phyloP scores from a whole-genome alignment of 164 flowering plant genomes.

The Malania oleifera region DNA sequence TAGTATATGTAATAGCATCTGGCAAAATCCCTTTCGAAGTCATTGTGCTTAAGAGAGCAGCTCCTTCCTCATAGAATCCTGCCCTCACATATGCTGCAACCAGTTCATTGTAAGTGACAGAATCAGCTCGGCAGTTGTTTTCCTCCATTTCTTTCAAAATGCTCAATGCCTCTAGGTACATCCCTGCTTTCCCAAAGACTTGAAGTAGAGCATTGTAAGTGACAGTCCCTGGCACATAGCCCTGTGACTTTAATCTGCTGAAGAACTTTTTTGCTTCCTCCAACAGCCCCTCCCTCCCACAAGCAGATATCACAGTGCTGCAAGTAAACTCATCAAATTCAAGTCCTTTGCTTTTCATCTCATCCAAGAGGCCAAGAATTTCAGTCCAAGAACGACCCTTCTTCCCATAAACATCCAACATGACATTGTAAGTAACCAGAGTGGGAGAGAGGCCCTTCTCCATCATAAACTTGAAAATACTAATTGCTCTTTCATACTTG shows the following conservation, averaged over 20 bases:
- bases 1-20: constrained; percentile 80
- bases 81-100: constrained; percentile 80
- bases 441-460: constrained; percentile 54
- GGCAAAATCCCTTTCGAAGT: constrained; percentile 60
- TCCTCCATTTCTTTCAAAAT: constrained; percentile 86
- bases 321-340: constrained; percentile 85
- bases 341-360: constrained; percentile 59
- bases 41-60: constrained; percentile 64
- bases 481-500: constrained; percentile 52
- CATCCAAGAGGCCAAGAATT: constrained; percentile 60
- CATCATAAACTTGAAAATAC: constrained; percentile 48
- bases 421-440: constrained; percentile 83
- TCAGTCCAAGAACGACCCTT: constrained; percentile 82
- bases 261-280: constrained; percentile 73
- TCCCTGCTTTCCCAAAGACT: constrained; percentile 77
- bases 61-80: constrained; percentile 79
- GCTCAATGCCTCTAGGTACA: constrained; percentile 55
- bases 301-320: constrained; percentile 87
- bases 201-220: constrained; percentile 80
- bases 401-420: constrained; percentile 86
- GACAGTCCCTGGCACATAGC: constrained; percentile 66
- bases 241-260: constrained; percentile 43
- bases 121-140: constrained; percentile 59
- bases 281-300: constrained; percentile 79
- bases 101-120: constrained; percentile 82